Base-by-base conservation (phyloP, 2,329 filamentous ascomycete species). In the Helminthosporium solani region DNA sequence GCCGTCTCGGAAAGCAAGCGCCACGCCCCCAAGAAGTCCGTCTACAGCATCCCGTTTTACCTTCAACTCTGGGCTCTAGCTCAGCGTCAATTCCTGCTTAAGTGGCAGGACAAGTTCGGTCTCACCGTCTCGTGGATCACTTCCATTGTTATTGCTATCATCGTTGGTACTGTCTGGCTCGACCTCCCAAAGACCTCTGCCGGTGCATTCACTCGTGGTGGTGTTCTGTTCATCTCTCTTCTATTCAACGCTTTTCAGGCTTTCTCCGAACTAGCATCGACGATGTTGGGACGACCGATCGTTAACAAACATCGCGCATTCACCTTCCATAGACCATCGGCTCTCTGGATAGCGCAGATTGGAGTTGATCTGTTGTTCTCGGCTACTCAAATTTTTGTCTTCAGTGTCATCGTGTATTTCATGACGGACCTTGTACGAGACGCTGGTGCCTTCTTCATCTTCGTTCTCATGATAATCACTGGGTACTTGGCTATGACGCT, bases 161-260 rank as follows among this genome's bases (percentile, higher is more conserved):
- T 95, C 19, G 76, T 89, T 36, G 90, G 89, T 56, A 90, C 88
- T 0, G 83, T 94, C 3, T 95, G 86, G 75, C 78, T 90, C 47
- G 75, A 89, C 28, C 79, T 89, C 27, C 82, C 83, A 1, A 69
- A 82, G 41, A 81, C 78, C 0, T 78, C 74, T 1, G 81, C 82
- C 25, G 88, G 85, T 31, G 87, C 88, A 2, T 95, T 94, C 70
- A 87, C 85, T 56, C 84, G 89, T 65, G 88, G 88, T 52, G 89
- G 88, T 74, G 80, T 92, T 1, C 75, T 95, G 40, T 95, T 95
- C 72, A 83, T 90, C 43, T 76, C 86, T 18, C 79, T 95, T 1
- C 73, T 95, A 3, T 92, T 92, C 78, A 92, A 92, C 66, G 86
- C 87, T n/a, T 92, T 95, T 70, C 85, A 90, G 62, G 87, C 89